Evolutionary conservation across 495 filamentous ascomycete genomes (phyloP).

Genomic region (Platismatia glauca): DNA sequence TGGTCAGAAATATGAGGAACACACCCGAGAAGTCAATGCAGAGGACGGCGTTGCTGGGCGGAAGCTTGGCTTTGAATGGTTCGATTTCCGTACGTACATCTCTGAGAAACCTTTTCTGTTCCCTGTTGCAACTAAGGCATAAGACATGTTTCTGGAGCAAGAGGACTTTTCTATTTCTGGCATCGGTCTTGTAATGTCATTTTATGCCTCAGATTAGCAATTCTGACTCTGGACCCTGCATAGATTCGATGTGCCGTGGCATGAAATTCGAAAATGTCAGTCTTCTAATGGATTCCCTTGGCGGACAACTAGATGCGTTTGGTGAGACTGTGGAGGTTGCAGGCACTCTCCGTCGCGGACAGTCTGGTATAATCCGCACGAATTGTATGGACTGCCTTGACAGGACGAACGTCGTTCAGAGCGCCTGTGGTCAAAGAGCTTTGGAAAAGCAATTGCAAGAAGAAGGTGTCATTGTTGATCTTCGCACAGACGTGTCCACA

Average conservation of each 20-base stretch:
- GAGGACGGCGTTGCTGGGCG: conserved; percentile 42
- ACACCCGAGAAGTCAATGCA: conserved; percentile 53
- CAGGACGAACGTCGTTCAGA: conserved; percentile 87
- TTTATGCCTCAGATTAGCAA: too few species aligned
- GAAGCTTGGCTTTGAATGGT: conserved; percentile 74
- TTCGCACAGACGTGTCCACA: conserved; percentile 60
- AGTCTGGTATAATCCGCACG: conserved; percentile 71
- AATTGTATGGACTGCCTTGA: conserved; percentile 99
- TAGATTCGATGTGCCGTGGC: conserved; percentile 74
- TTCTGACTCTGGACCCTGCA: too few species aligned
- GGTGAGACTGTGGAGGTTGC: conserved; percentile 53
- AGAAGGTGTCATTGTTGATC: conserved; percentile 62
- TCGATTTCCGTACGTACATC: conserved; percentile 94
- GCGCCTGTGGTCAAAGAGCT: conserved; percentile 67
- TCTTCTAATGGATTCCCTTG: conserved; percentile 61
- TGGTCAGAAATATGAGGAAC: conserved; percentile 65
- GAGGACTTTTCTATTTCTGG: too few species aligned
- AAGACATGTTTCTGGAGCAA: too few species aligned
- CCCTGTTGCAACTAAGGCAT: too few species aligned
- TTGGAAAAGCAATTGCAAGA: conserved; percentile 66
- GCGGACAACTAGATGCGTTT: conserved; percentile 49
- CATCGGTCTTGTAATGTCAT: too few species aligned
- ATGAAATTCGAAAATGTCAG: conserved; percentile 97
- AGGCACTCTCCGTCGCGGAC: conserved; percentile 43
- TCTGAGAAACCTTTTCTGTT: too few species aligned